phyloP scores from a whole-genome alignment of 108 stramenopile species.

The Licmophora abbreviata region DNA sequence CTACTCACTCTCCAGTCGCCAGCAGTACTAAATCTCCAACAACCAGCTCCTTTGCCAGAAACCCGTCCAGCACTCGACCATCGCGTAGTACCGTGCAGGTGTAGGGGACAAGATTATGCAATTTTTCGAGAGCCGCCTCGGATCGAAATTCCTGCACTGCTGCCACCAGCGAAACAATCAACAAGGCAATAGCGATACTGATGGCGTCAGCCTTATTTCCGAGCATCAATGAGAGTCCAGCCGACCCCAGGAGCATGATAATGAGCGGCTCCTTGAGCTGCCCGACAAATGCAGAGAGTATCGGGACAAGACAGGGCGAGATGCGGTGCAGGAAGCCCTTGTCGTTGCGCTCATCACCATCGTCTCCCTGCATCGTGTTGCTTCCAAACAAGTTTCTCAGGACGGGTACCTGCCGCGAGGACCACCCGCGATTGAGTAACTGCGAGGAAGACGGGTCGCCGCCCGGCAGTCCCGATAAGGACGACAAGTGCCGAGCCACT shows the following conservation, averaged over 20 bases:
- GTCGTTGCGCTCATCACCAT: conserved; percentile 27
- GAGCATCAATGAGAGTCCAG: conserved; percentile 66
- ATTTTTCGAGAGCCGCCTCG: conserved; percentile 84
- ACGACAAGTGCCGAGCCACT: conserved; percentile 45
- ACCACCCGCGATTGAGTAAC: conserved; percentile 68
- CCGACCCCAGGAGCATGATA: conserved; percentile 84
- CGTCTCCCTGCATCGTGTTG: conserved; percentile 48
- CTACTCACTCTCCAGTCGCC: conserved; percentile 66
- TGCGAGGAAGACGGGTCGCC: conserved; percentile 2
- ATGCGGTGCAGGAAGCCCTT: conserved; percentile 7
- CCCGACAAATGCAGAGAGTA: conserved; percentile 45
- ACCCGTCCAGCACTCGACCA: conserved; percentile 52
- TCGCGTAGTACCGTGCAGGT: conserved; percentile 79
- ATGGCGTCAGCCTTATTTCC: conserved; percentile 89
- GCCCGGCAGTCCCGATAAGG: conserved; percentile 11
- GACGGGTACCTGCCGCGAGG: conserved; percentile 20
- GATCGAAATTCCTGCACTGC: conserved; percentile 93
- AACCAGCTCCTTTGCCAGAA: conserved; percentile 83
- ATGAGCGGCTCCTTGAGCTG: conserved; percentile 95
- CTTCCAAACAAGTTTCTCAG: conserved; percentile 43
- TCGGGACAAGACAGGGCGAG: conserved; percentile 26
- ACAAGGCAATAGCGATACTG: conserved; percentile 83
- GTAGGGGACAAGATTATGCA: conserved; percentile 81
- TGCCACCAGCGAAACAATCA: conserved; percentile 90
- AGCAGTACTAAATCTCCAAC: conserved; percentile 92